Conservation (phyloP, 2,329 filamentous ascomycete genomes). For the Fusarium sp. region DNA sequence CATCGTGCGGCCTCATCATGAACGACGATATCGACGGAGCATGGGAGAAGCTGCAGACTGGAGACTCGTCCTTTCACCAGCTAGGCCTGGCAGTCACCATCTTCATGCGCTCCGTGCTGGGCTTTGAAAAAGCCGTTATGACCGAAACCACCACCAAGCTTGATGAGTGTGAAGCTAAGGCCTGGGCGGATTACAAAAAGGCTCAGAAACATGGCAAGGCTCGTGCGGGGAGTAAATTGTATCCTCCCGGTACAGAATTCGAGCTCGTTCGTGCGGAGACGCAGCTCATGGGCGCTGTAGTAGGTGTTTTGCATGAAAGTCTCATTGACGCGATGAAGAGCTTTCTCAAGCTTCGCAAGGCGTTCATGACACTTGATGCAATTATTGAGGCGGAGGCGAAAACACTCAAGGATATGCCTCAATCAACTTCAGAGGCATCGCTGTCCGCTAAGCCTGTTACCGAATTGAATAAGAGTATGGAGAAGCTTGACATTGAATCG, state of each 20-base stretch:
- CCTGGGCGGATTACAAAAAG: conserved; percentile 79
- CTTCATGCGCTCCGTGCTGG: conserved; percentile 87
- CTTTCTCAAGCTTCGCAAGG: conserved; percentile 92
- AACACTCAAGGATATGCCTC: conserved; percentile 40
- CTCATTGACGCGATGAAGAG: conserved; percentile 90
- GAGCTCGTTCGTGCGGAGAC: conserved; percentile 85
- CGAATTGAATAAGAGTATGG: conserved; percentile 49
- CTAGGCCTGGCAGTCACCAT: conserved; percentile 83
- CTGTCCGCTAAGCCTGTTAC: conserved; percentile 17
- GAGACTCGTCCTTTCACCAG: conserved; percentile 87
- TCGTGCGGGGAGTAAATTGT: conserved; percentile 62
- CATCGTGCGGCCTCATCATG: conserved; percentile 78
- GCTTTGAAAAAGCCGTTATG: conserved; percentile 94
- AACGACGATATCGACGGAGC: conserved; percentile 91
- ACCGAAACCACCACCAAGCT: conserved; percentile 80
- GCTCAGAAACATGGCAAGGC: conserved; percentile 70
- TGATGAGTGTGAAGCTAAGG: conserved; percentile 78
- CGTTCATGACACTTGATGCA: conserved; percentile 82
- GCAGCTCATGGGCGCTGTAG: conserved; percentile 88
- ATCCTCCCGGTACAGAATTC: conserved; percentile 87
- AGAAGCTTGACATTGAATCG: conserved; percentile 43
- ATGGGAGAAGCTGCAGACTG: conserved; percentile 75
- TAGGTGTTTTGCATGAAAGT: conserved; percentile 91
- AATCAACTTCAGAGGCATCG: conserved; percentile 2
- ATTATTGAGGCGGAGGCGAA: conserved; percentile 80